phyloP scores from a whole-genome alignment of 257 asterid genomes.

The Forsythia viridissima region DNA sequence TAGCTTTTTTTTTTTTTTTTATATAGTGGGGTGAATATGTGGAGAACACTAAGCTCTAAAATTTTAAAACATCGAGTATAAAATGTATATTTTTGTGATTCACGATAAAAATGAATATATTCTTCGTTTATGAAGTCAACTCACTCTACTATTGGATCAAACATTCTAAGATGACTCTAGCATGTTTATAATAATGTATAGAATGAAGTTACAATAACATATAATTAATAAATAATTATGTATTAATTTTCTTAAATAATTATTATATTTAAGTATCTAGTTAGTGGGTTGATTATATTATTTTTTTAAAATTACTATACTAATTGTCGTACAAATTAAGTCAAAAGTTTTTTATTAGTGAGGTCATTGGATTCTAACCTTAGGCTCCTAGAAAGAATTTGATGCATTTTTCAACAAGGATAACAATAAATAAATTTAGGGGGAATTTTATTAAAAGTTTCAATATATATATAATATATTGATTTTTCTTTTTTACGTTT shows the following conservation, averaged over 20 bases:
- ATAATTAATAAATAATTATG: not conserved
- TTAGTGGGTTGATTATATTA: conserved; percentile 33
- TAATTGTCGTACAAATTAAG: conserved; percentile 15
- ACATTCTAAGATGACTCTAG: conserved; percentile 53
- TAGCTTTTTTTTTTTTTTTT: too few relatives aligned
- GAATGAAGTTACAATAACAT: conserved; percentile 1
- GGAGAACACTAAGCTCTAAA: too few relatives aligned
- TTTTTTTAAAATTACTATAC: not conserved
- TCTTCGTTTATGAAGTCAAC: conserved; percentile 34
- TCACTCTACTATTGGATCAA: conserved; percentile 24
- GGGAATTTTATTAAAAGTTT: not conserved
- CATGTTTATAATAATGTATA: not conserved
- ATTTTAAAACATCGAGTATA: not conserved
- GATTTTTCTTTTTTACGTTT: too few relatives aligned
- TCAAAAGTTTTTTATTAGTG: conserved; percentile 22
- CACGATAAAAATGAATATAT: not conserved
- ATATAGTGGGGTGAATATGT: too few relatives aligned
- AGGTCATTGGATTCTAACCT: not conserved
- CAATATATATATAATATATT: not conserved
- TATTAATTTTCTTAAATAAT: not conserved
- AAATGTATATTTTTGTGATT: not conserved
- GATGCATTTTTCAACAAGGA: not conserved
- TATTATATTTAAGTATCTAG: conserved; percentile 16
- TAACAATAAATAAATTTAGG: not conserved
- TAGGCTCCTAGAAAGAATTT: not conserved